phyloP scores from a whole-genome alignment of 1,139 yeast genomes.

The Petasospora rhodanensis region DNA sequence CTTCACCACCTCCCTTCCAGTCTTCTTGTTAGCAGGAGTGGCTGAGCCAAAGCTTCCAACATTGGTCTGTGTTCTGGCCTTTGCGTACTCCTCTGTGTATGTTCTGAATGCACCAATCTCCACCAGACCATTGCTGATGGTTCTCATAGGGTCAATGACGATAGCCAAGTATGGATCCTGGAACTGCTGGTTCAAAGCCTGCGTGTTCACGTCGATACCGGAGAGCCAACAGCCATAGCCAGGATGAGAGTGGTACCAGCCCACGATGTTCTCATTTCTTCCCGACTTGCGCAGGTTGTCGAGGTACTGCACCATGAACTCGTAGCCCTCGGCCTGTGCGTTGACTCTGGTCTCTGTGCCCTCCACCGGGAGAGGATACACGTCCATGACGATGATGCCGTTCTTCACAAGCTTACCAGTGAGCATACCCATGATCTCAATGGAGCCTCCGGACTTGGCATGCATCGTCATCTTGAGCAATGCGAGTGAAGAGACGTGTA shows the following conservation, averaged over 20 bases:
- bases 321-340: constrained; percentile 91
- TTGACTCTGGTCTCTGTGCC: constrained; percentile 96
- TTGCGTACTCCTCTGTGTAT: constrained; percentile 43
- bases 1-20: constrained; percentile 4
- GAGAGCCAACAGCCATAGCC: constrained; percentile 95
- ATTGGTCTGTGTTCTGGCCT: constrained; percentile 14
- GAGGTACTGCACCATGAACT: constrained; percentile 84
- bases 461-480: constrained; percentile 76
- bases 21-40: constrained; percentile 11
- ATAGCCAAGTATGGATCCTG: constrained; percentile 91
- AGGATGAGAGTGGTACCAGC: constrained; percentile 97
- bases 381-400: constrained; percentile 71
- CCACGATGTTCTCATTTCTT: constrained; percentile 63
- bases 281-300: constrained; percentile 53
- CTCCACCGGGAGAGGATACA: constrained; percentile 85
- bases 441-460: constrained; percentile 81
- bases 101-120: constrained; percentile 94
- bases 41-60: constrained; percentile 16
- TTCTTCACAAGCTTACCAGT: constrained; percentile 65
- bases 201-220: constrained; percentile 88
- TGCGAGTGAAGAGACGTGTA: constrained; percentile 70
- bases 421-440: constrained; percentile 94
- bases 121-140: constrained; percentile 58
- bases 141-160: constrained; percentile 80
- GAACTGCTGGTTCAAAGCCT: constrained; percentile 74